Evolutionary conservation across 2,329 filamentous ascomycete species (phyloP).

Genomic region (Beauveria sp.): DNA sequence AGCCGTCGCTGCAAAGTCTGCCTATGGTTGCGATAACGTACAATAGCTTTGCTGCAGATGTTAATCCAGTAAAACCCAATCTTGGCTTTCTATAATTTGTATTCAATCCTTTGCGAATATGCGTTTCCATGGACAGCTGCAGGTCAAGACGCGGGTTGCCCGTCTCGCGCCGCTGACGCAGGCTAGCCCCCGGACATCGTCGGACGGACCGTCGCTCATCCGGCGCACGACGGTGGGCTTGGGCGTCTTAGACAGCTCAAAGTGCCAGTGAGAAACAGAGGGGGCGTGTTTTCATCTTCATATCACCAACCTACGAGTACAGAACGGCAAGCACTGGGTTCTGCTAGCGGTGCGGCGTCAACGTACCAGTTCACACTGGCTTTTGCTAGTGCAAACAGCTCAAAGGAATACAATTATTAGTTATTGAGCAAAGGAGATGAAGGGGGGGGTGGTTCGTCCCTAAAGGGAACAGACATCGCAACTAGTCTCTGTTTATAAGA

Average conservation of each 20-base stretch:
- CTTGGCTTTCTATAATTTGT: too few relatives aligned
- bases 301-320: not conserved
- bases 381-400: not conserved
- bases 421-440: not conserved
- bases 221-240: not conserved
- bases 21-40: too few relatives aligned
- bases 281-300: not conserved
- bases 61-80: too few relatives aligned
- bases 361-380: not conserved
- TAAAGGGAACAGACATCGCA: not conserved
- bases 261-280: not conserved
- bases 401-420: too few relatives aligned
- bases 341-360: not conserved
- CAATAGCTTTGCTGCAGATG: too few relatives aligned
- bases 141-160: not conserved
- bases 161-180: not conserved
- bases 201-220: constrained; percentile 7
- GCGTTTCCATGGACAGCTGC: too few relatives aligned
- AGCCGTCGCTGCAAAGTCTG: not conserved
- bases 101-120: too few relatives aligned
- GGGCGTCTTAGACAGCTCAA: not conserved
- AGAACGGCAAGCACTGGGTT: not conserved
- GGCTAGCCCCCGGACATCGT: not conserved
- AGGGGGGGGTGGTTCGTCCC: not conserved
- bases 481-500: constrained; percentile 1